These are phyloP conservation scores for Penicillium chermesinum DNA, from an alignment of 495 filamentous ascomycete genomes.

Conservation along the genomic window DNA sequence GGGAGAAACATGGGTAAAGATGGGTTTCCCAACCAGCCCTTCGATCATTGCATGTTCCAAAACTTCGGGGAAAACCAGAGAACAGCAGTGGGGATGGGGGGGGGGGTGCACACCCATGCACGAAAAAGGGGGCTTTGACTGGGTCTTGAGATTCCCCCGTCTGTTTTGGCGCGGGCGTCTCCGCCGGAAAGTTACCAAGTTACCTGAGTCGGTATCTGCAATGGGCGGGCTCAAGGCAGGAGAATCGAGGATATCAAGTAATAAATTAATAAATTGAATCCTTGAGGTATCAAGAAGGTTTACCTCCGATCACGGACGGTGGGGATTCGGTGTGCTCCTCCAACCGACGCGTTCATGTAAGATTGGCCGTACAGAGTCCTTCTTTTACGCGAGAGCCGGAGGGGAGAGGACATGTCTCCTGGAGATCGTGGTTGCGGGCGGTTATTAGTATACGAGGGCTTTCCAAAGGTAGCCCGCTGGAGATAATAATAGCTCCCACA, in stretches of 20 bases:
- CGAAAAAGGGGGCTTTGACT: background rate
- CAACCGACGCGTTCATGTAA: conserved; percentile 21
- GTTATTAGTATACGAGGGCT: background rate
- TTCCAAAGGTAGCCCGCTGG: no score
- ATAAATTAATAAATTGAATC: background rate
- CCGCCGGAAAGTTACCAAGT: background rate
- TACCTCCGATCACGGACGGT: conserved; percentile 22
- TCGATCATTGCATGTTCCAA: background rate
- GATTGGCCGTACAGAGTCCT: no score
- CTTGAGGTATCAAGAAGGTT: conserved; percentile 9
- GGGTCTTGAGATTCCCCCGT: background rate
- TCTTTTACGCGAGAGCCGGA: background rate
- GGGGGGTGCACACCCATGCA: background rate
- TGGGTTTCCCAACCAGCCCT: no score
- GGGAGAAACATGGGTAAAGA: no score
- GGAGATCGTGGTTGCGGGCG: background rate
- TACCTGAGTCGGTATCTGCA: background rate
- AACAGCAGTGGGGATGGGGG: background rate
- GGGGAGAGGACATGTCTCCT: background rate
- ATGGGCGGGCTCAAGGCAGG: background rate
- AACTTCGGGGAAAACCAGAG: background rate
- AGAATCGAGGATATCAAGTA: background rate
- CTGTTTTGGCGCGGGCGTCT: background rate
- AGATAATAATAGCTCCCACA: no score
- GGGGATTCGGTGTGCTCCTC: conserved; percentile 8